phyloP scores from a whole-genome alignment of 2,329 filamentous ascomycete genomes.

The Xylogone sp. region DNA sequence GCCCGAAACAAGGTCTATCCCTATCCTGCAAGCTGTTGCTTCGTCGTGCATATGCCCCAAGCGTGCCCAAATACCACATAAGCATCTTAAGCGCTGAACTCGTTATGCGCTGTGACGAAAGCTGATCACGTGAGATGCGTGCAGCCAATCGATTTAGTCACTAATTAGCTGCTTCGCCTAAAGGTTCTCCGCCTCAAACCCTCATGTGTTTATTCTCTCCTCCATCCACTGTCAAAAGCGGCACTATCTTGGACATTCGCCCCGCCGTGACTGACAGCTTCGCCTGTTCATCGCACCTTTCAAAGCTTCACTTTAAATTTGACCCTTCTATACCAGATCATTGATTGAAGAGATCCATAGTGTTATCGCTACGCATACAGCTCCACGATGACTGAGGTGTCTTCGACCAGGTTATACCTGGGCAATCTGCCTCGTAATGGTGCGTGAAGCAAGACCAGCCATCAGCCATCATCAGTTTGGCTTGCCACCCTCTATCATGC shows the following conservation, averaged over 20 bases:
- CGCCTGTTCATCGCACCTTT: background rate
- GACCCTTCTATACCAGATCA: background rate
- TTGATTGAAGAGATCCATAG: background rate
- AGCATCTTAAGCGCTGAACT: background rate
- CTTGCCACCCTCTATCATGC: background rate
- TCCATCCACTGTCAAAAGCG: background rate
- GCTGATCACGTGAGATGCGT: background rate
- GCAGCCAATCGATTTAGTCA: background rate
- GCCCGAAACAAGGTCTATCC: too few relatives aligned
- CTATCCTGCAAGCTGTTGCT: too few relatives aligned
- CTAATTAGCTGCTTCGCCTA: background rate
- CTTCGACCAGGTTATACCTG: slow-evolving; percentile 91
- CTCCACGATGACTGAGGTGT: slow-evolving; percentile 72
- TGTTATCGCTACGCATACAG: background rate
- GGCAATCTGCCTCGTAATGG: slow-evolving; percentile 96
- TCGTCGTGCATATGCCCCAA: too few relatives aligned
- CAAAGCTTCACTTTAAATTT: background rate
- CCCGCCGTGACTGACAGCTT: background rate
- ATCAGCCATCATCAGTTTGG: background rate
- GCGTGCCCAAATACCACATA: too few relatives aligned
- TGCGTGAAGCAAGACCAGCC: slow-evolving; percentile 45
- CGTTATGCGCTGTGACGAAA: background rate
- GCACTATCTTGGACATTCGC: background rate
- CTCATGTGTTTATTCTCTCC: background rate
- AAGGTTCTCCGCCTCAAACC: background rate